Evolutionary conservation across 2,329 filamentous ascomycete genomes (phyloP).

Genomic region (Monilinia vaccinii-corymbosi): DNA sequence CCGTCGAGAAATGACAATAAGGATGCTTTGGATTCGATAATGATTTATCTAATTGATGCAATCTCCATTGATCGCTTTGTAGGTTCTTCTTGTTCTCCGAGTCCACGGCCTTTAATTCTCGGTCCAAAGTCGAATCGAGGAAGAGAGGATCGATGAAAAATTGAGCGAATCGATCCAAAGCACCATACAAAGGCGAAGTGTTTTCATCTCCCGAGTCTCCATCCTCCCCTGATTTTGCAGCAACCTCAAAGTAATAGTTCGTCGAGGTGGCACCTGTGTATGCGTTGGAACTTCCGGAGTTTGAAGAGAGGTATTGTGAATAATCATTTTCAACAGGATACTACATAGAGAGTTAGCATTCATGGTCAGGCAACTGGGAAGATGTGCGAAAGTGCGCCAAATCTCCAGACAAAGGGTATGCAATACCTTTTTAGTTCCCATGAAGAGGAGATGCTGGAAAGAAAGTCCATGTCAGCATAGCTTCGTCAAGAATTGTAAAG

Average conservation of each 20-base stretch:
- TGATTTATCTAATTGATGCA: constrained; percentile 63
- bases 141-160: constrained; percentile 70
- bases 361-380: not conserved
- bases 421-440: constrained; percentile 86
- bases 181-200: constrained; percentile 59
- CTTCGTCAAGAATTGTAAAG: not conserved
- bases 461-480: constrained; percentile 40
- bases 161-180: constrained; percentile 64
- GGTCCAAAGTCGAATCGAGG: constrained; percentile 58
- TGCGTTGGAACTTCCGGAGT: constrained; percentile 89
- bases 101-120: constrained; percentile 63
- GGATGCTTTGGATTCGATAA: constrained; percentile 61
- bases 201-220: constrained; percentile 46
- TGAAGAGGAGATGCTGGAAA: constrained; percentile 58
- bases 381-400: too few relatives aligned
- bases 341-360: constrained; percentile 33
- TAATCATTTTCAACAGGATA: constrained; percentile 95
- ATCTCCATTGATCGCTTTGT: constrained; percentile 62
- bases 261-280: constrained; percentile 91
- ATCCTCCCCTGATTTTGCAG: constrained; percentile 67
- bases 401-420: not conserved
- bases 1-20: constrained; percentile 65
- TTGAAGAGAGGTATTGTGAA: constrained; percentile 79
- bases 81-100: constrained; percentile 77
- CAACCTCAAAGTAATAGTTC: constrained; percentile 96